These are phyloP conservation scores for Tuber indicum DNA, from an alignment of 495 filamentous ascomycete genomes.

Conservation along the genomic window DNA sequence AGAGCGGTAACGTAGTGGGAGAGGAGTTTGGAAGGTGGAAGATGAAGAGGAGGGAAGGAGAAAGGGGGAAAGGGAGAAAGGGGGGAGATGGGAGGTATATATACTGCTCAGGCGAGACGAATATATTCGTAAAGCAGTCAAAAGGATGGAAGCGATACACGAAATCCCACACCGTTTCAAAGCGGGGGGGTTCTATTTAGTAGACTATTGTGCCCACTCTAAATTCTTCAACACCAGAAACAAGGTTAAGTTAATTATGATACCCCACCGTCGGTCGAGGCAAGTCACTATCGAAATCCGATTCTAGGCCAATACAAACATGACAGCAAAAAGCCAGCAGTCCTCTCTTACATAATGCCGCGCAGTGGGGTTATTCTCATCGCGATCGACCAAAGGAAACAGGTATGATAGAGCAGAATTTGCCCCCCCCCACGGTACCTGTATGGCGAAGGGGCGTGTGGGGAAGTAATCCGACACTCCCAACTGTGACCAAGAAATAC, in stretches of 20 bases:
- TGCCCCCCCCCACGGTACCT: background rate
- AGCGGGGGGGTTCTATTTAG: slow-evolving; percentile 10
- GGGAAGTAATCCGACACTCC: background rate
- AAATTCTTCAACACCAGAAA: slow-evolving; percentile 8
- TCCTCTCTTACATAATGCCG: background rate
- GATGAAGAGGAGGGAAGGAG: background rate
- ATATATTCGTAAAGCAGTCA: background rate
- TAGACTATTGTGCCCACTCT: slow-evolving; percentile 7
- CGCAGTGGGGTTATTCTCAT: background rate
- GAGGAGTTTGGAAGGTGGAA: background rate
- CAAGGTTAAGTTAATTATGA: slow-evolving; percentile 5
- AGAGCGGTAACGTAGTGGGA: background rate
- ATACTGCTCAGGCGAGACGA: background rate
- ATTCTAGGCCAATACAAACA: background rate
- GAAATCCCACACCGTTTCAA: background rate
- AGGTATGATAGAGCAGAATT: background rate
- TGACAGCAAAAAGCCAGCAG: slow-evolving; percentile 1
- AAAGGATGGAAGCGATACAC: background rate
- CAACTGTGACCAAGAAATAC: background rate
- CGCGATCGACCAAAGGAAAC: background rate
- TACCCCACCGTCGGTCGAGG: slow-evolving; percentile 12
- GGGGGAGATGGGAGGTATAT: slow-evolving; percentile 9
- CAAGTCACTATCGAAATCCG: background rate
- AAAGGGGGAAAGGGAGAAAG: background rate
- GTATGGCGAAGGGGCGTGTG: background rate